Conservation (phyloP, 176 grass and related monocot species). For the Eragrostis curvula region DNA sequence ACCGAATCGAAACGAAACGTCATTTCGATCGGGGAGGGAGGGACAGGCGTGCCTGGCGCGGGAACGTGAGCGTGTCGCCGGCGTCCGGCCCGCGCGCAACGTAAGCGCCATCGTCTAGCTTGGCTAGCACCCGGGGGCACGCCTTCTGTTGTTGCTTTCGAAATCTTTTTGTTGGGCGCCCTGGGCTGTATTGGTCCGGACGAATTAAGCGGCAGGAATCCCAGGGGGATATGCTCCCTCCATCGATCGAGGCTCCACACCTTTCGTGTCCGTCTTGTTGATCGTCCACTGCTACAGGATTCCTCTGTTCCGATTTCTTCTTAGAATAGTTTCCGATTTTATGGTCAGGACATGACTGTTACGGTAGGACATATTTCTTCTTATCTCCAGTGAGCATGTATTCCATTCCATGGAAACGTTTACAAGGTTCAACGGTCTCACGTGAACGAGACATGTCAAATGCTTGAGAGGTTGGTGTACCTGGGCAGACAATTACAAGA, state of each 20-base stretch:
- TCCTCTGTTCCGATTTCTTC: not conserved
- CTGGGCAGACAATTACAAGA: too few species aligned
- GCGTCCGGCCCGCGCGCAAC: not conserved
- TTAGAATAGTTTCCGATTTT: too few species aligned
- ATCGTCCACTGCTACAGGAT: not conserved
- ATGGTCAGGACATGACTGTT: not conserved
- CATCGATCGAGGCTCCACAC: not conserved
- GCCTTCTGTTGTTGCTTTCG: not conserved
- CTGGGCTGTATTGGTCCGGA: not conserved
- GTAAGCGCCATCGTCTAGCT: not conserved
- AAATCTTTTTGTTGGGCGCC: not conserved
- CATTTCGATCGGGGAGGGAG: not conserved
- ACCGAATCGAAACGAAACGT: not conserved
- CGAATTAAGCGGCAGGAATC: not conserved
- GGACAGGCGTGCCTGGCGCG: not conserved
- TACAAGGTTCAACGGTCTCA: too few species aligned
- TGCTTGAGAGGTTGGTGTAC: too few species aligned
- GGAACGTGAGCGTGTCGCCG: not conserved
- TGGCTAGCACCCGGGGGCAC: not conserved
- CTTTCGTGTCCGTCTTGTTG: not conserved
- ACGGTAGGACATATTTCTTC: not conserved
- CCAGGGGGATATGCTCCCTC: not conserved
- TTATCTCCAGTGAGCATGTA: not conserved
- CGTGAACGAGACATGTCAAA: too few species aligned
- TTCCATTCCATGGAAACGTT: not conserved